Evolutionary conservation across 2,329 filamentous ascomycete species (phyloP).

Genomic region (Calonectria ilicicola): DNA sequence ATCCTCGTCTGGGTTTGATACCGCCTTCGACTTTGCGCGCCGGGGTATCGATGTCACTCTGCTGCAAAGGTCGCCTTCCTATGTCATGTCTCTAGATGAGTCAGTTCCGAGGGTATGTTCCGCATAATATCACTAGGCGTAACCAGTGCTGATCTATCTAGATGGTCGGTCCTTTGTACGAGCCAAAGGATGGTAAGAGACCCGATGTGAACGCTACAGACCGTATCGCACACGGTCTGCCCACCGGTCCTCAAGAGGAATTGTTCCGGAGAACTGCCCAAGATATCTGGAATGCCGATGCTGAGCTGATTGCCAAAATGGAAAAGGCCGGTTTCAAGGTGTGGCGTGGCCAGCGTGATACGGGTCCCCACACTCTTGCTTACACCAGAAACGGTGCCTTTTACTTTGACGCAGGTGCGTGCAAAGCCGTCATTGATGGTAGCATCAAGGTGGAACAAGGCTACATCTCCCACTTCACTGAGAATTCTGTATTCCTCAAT

Average conservation of each 20-base stretch:
- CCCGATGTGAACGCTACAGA: not conserved
- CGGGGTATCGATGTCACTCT: not conserved
- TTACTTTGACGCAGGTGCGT: not conserved
- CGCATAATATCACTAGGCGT: too few relatives aligned
- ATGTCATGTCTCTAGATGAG: not conserved
- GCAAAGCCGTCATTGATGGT: not conserved
- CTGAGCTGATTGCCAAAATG: not conserved
- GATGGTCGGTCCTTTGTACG: not conserved
- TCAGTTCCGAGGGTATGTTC: not conserved
- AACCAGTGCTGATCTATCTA: not conserved
- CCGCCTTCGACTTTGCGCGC: not conserved
- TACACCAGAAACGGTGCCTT: not conserved
- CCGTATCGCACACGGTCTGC: not conserved
- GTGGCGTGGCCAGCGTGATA: not conserved
- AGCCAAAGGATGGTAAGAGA: not conserved
- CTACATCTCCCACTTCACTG: not conserved
- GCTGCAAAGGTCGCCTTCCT: not conserved
- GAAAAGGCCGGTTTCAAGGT: not conserved
- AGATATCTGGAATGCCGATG: not conserved
- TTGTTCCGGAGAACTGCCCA: not conserved
- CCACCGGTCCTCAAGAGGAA: not conserved
- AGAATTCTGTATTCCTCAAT: not conserved
- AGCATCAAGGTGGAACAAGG: not conserved
- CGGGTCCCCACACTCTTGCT: not conserved
- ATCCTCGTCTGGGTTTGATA: not conserved